Evolutionary conservation across 768 basidiomycete genomes (phyloP).

Genomic region (Termitomyces sp.): DNA sequence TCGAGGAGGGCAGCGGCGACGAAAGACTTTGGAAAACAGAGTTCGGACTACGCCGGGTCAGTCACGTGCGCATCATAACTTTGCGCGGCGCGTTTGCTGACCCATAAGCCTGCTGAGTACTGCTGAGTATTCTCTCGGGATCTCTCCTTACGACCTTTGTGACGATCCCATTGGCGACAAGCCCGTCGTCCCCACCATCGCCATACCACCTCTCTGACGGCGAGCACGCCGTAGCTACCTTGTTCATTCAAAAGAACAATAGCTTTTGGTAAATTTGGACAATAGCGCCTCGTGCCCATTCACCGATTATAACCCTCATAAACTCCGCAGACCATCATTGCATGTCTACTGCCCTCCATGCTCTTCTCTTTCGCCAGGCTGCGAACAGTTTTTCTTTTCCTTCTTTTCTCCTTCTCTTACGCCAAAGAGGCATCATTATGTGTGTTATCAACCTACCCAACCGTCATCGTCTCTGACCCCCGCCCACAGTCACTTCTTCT

Average conservation of each 20-base stretch:
- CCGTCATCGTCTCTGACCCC: slow-evolving; percentile 11
- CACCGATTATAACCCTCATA: background rate
- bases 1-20: slow-evolving; percentile 21
- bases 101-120: too few relatives aligned
- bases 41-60: slow-evolving; percentile 16
- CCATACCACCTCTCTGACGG: background rate
- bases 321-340: background rate
- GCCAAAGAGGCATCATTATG: slow-evolving; percentile 60
- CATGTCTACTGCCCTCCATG: slow-evolving; percentile 43
- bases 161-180: background rate
- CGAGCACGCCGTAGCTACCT: background rate
- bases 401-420: slow-evolving; percentile 31
- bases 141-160: background rate
- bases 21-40: slow-evolving; percentile 14
- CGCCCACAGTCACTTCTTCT: slow-evolving; percentile 69
- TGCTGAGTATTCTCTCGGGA: background rate
- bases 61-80: slow-evolving; percentile 10
- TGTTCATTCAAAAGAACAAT: slow-evolving; percentile 13
- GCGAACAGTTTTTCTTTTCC: slow-evolving; percentile 52
- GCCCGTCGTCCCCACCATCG: background rate
- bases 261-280: slow-evolving; percentile 10
- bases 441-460: slow-evolving; percentile 32
- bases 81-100: background rate
- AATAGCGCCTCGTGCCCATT: slow-evolving; percentile 10
- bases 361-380: slow-evolving; percentile 67